Evolutionary conservation across 805 yeast species (phyloP), one percentile per base, ranked within the genome.

Genomic region (Starmera caribaea): DNA sequence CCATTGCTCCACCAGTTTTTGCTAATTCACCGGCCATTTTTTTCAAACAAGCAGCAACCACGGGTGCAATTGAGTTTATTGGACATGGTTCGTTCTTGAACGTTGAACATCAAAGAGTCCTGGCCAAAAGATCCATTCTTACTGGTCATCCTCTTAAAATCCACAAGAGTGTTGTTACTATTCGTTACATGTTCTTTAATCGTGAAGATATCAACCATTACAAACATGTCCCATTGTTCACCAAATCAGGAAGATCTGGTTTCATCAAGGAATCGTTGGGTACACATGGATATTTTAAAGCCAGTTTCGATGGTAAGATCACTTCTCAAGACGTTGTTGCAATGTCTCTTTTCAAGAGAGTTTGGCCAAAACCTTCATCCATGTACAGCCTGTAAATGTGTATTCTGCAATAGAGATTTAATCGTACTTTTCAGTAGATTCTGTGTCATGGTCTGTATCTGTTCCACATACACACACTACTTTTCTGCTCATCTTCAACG

Each of bases 221-320:
- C 73, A 85, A 84, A 63, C 81, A 89, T 5, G 82, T 92, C 49
- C 97, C 97, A 34, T 66, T 92, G 44, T 92, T 87, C 62, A 89
- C 97, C 33, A 87, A 85, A 59, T 73, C 80, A 52, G 99, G 98
- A 38, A 79, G 97, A 61, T 72, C 88, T 16, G 99, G 99, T 40
- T 83, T 83, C 61, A 90, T 94, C 58, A 90, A 86, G 62, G 97
- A 90, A 59, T 76, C 89, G 57, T 71, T 92, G 67, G 99, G 99
- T 65, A 92, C 98, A 2, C 98, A 92, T 59, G 99, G 99, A 46
- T 87, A 90, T 68, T 89, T 82, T 75, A 92, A 92, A 66, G 96
- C 97, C 17, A 82, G 84, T 8, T 92, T 92, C 53, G 97, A 92
- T 57, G 90, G 89, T 43, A 85, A 81, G 54, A 67, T 94, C 53